Conservation (phyloP, 345 rosid species). For the Triadica sebifera region DNA sequence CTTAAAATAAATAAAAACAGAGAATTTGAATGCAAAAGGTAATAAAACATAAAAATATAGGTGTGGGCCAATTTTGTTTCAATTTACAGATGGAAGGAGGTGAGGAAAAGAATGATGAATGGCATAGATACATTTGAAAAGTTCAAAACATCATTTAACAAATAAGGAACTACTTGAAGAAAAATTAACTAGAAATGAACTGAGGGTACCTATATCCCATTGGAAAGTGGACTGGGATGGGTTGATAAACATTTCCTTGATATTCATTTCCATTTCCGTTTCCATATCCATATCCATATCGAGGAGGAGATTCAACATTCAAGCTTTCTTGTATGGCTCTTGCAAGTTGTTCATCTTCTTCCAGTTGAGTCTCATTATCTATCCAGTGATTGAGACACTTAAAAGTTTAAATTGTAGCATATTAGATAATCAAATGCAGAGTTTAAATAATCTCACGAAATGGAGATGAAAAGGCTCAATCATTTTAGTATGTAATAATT, state of each 20-base stretch:
- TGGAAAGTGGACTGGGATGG: slow-evolving; percentile 51
- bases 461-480: not conserved
- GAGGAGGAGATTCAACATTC: slow-evolving; percentile 56
- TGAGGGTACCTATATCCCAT: slow-evolving; percentile 69
- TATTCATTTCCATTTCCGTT: slow-evolving; percentile 27
- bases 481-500: not conserved
- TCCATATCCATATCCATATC: slow-evolving; percentile 32
- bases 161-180: not conserved
- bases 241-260: slow-evolving; percentile 39
- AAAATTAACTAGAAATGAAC: slow-evolving; percentile 7
- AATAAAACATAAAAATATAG: not conserved
- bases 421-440: slow-evolving; percentile 13
- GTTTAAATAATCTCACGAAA: not conserved
- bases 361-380: slow-evolving; percentile 56
- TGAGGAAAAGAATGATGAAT: not conserved
- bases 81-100: not conserved
- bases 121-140: not conserved
- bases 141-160: not conserved
- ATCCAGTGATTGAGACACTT: slow-evolving; percentile 27
- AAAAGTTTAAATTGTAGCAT: slow-evolving; percentile 16
- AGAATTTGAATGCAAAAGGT: not conserved
- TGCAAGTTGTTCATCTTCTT: slow-evolving; percentile 94
- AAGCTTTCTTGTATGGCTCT: slow-evolving; percentile 88
- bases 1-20: not conserved
- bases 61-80: not conserved